These are phyloP conservation scores for Delphinella strobiligena DNA, from an alignment of 2,329 filamentous ascomycete genomes.

Conservation along the genomic window DNA sequence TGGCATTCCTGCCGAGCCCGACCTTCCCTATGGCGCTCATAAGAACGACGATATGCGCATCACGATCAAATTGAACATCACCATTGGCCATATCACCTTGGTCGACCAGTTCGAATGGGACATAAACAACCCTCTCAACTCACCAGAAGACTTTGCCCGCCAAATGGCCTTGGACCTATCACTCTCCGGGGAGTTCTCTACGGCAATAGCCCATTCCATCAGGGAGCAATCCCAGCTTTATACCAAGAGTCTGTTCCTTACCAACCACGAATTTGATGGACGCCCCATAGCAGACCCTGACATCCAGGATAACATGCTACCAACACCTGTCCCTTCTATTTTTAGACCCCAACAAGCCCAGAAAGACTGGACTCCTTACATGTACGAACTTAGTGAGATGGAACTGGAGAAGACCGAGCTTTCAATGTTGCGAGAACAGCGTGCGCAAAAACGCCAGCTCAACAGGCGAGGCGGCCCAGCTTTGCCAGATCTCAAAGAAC, in stretches of 20 bases:
- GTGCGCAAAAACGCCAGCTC: slow-evolving; percentile 87
- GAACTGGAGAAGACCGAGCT: slow-evolving; percentile 85
- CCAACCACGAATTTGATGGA: slow-evolving; percentile 90
- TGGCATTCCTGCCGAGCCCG: slow-evolving; percentile 80
- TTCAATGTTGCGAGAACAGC: slow-evolving; percentile 85
- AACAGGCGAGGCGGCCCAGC: slow-evolving; percentile 87
- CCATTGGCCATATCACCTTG: slow-evolving; percentile 85
- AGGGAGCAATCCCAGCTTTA: slow-evolving; percentile 93
- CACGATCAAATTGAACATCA: slow-evolving; percentile 91
- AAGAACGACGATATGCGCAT: slow-evolving; percentile 99
- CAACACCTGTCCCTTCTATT: slow-evolving; percentile 67
- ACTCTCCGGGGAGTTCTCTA: slow-evolving; percentile 88
- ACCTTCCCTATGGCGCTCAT: slow-evolving; percentile 82
- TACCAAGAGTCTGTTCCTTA: slow-evolving; percentile 81
- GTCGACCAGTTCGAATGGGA: slow-evolving; percentile 99
- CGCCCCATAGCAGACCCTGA: slow-evolving; percentile 87
- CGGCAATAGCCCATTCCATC: slow-evolving; percentile 94
- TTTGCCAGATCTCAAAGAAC: slow-evolving; percentile 89
- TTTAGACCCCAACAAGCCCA: slow-evolving; percentile 87
- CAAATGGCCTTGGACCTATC: slow-evolving; percentile 85
- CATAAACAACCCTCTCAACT: slow-evolving; percentile 88
- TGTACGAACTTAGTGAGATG: slow-evolving; percentile 86
- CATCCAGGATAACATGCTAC: slow-evolving; percentile 71
- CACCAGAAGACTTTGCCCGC: slow-evolving; percentile 83
- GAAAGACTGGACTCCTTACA: slow-evolving; percentile 85